Conservation (phyloP, 305 asterid genomes). For the Fraxinus latifolia region DNA sequence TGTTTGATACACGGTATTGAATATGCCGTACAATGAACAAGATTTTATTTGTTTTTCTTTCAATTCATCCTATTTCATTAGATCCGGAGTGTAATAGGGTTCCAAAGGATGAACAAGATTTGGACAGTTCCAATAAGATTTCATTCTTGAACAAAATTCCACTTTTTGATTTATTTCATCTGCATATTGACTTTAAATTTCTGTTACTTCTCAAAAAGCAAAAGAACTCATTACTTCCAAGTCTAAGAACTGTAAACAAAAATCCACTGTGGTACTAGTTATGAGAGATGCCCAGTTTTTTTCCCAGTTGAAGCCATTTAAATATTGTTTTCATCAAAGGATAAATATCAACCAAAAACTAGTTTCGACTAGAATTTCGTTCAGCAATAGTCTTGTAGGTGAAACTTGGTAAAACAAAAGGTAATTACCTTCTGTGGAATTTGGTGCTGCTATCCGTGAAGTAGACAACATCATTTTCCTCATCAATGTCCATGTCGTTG, state of each 20-base stretch:
- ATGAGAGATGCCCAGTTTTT: not conserved
- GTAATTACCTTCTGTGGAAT: conserved; percentile 53
- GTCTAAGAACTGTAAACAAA: not conserved
- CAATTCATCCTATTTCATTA: not conserved
- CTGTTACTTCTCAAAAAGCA: not conserved
- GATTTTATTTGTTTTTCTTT: not conserved
- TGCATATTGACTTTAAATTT: not conserved
- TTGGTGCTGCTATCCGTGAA: conserved; percentile 63
- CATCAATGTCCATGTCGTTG: conserved; percentile 71
- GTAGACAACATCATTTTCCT: conserved; percentile 48
- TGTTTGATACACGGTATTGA: not conserved
- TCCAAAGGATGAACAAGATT: not conserved
- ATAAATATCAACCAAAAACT: not conserved
- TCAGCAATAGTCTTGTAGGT: not conserved
- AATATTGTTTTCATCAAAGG: not conserved
- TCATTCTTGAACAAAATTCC: no score
- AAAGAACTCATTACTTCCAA: not conserved
- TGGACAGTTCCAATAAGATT: no score
- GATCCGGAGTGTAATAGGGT: not conserved
- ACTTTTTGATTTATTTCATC: no score
- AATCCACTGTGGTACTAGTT: not conserved
- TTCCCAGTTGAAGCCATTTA: not conserved
- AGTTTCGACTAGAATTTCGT: not conserved
- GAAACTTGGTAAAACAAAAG: not conserved
- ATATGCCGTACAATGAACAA: not conserved